Evolutionary conservation across 352 stramenopile genomes (phyloP).

Genomic region (Peronospora tabacina): DNA sequence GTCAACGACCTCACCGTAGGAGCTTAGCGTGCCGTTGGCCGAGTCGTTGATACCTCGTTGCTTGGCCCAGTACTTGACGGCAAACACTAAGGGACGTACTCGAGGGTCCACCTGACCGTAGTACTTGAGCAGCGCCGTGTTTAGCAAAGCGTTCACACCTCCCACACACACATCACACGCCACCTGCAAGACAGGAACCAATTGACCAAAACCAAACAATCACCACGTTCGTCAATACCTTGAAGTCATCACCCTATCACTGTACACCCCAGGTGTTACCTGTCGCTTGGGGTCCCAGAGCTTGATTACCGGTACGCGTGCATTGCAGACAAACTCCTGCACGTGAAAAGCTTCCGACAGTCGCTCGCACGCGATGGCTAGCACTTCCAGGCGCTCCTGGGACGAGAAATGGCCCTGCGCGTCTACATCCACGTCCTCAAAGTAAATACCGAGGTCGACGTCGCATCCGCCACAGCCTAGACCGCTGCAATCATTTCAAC

Average conservation of each 20-base stretch:
- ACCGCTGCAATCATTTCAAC: constrained; percentile 30
- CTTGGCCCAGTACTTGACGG: constrained; percentile 98
- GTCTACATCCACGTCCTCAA: constrained; percentile 57
- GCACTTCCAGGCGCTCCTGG: constrained; percentile 50
- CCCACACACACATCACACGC: constrained; percentile 71
- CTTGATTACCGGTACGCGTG: constrained; percentile 73
- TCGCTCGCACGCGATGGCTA: constrained; percentile 38
- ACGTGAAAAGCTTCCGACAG: constrained; percentile 47
- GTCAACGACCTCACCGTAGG: constrained; percentile 76
- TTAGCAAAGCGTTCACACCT: constrained; percentile 60
- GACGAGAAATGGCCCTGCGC: constrained; percentile 47
- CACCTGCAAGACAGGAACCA: constrained; percentile 21
- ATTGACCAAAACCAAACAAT: background rate
- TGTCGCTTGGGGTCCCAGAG: constrained; percentile 58
- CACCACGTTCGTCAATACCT: background rate
- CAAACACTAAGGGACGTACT: constrained; percentile 89
- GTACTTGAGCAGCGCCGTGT: constrained; percentile 70
- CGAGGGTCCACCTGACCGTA: constrained; percentile 67
- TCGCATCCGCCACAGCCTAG: constrained; percentile 73
- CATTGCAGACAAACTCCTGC: constrained; percentile 59
- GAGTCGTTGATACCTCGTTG: constrained; percentile 95
- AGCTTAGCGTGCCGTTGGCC: constrained; percentile 92
- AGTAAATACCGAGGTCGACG: constrained; percentile 77
- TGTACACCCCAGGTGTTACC: constrained; percentile 16
- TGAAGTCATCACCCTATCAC: background rate